These are phyloP conservation scores for Chalaropsis thielavioides DNA, from an alignment of 2,329 filamentous ascomycete genomes.

Conservation along the genomic window DNA sequence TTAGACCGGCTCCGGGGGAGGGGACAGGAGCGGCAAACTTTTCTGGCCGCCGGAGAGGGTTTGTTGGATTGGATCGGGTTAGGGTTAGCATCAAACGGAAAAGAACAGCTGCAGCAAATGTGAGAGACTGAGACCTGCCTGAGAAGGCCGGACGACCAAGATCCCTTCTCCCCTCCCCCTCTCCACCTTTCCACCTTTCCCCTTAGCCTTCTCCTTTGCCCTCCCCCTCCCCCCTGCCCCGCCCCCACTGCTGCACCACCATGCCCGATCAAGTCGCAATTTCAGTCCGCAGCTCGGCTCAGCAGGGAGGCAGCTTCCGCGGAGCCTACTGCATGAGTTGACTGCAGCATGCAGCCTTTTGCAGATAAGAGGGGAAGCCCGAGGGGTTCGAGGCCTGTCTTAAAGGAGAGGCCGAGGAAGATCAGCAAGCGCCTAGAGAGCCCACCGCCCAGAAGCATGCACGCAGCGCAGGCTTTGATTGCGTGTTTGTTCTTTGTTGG, in stretches of 20 bases:
- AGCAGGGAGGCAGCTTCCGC: neutral
- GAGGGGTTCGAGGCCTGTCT: neutral
- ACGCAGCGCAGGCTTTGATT: no score
- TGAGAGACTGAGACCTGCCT: no score
- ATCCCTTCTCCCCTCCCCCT: neutral
- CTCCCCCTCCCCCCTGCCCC: neutral
- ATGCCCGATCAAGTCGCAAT: neutral
- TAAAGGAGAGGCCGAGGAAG: neutral
- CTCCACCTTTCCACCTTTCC: no score
- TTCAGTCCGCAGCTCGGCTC: conserved; percentile 4
- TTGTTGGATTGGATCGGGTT: no score
- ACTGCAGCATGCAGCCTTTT: neutral
- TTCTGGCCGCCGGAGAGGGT: no score
- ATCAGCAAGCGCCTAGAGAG: neutral
- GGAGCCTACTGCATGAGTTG: neutral
- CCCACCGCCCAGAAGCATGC: no score
- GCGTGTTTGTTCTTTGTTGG: neutral
- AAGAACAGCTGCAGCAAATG: no score
- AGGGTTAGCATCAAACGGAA: no score
- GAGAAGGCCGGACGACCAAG: no score
- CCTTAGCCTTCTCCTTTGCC: neutral
- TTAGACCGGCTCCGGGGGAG: neutral
- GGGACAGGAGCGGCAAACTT: neutral
- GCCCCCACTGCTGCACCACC: neutral
- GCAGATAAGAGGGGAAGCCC: conserved; percentile 1